These are phyloP conservation scores for Aspergillus sp. DNA, from an alignment of 2,329 filamentous ascomycete genomes.

Conservation along the genomic window DNA sequence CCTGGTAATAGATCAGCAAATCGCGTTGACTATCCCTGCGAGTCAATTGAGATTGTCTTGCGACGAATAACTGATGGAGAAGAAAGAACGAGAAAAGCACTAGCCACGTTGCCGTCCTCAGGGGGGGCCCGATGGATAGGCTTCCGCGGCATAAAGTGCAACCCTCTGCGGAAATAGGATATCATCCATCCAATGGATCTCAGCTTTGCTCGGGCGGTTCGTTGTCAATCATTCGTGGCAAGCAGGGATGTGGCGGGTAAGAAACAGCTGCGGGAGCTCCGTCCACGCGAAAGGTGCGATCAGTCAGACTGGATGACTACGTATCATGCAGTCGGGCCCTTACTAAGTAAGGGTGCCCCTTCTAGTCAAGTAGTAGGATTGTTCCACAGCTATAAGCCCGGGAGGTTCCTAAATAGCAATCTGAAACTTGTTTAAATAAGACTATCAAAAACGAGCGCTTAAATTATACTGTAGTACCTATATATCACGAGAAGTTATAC, in stretches of 20 bases:
- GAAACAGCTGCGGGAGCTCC: constrained; percentile 3
- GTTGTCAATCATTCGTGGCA: not conserved
- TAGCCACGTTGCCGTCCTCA: constrained; percentile 5
- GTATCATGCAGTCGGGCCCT: no score
- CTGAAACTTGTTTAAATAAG: no score
- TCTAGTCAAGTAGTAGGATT: no score
- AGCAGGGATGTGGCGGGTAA: constrained; percentile 6
- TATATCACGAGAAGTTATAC: no score
- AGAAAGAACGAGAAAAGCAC: not conserved
- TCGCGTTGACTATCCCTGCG: constrained; percentile 16
- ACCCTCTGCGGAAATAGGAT: not conserved
- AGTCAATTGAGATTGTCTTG: constrained; percentile 3
- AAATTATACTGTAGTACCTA: no score
- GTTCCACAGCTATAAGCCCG: no score
- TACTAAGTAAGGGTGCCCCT: no score
- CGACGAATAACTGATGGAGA: not conserved
- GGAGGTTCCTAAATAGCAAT: no score
- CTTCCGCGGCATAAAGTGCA: not conserved
- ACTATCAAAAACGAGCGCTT: no score
- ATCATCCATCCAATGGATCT: not conserved
- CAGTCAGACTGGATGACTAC: not conserved
- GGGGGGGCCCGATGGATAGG: not conserved
- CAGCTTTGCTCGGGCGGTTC: not conserved
- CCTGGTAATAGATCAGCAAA: constrained; percentile 16
- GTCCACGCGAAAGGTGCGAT: constrained; percentile 8